Percentiles rank a stretch among this genome's conserved stretches.
These are phyloP conservation scores for Lumnitzera racemosa DNA, from an alignment of 345 rosid genomes.

Conservation along the genomic window DNA sequence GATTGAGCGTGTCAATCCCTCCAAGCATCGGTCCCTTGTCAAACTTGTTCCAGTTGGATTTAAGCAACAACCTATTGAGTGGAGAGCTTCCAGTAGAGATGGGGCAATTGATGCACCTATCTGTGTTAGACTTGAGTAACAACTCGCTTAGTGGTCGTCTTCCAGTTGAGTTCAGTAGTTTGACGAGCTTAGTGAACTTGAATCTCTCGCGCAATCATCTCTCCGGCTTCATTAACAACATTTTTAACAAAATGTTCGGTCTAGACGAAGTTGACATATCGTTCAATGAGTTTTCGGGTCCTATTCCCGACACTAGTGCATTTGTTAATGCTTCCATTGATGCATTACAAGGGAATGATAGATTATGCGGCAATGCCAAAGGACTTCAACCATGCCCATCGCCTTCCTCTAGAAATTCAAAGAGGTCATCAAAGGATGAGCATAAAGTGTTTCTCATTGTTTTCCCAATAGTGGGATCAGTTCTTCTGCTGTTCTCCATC, in stretches of 20 bases:
- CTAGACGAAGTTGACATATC: constrained; percentile 13
- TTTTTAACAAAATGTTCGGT: background rate
- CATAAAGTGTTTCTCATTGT: too few relatives aligned
- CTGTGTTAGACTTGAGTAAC: background rate
- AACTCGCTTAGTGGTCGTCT: constrained; percentile 19
- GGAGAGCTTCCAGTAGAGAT: constrained; percentile 14
- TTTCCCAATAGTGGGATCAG: too few relatives aligned
- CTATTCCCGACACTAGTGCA: constrained; percentile 15
- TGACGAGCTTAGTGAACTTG: constrained; percentile 7
- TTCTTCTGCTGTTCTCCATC: background rate
- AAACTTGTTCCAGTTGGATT: constrained; percentile 11
- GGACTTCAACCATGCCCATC: too few relatives aligned
- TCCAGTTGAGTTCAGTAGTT: background rate
- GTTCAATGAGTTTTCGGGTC: constrained; percentile 19
- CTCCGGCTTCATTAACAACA: constrained; percentile 14
- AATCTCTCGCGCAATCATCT: constrained; percentile 22
- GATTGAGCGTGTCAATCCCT: constrained; percentile 6
- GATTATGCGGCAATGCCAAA: too few relatives aligned
- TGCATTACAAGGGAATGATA: too few relatives aligned
- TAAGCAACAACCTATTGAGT: constrained; percentile 25
- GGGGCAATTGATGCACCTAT: background rate
- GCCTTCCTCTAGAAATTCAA: too few relatives aligned
- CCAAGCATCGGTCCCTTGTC: constrained; percentile 3
- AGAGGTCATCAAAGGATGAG: too few relatives aligned
- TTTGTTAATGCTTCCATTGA: constrained; percentile 8